These are phyloP conservation scores for Xerocomellus amylosporus DNA, from an alignment of 768 basidiomycete genomes.

Conservation along the genomic window DNA sequence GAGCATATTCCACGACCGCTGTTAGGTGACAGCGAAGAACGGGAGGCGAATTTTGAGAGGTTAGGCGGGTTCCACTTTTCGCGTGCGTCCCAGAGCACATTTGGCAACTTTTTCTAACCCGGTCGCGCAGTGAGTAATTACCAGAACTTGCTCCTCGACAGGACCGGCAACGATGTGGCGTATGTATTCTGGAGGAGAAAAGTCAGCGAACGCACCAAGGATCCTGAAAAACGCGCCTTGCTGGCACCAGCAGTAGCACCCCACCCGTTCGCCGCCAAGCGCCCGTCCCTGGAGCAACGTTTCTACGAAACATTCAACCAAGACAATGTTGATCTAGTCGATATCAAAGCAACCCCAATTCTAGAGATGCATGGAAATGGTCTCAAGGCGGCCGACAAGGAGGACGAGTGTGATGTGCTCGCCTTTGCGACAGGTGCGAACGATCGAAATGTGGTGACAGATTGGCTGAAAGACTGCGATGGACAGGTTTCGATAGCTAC, in stretches of 20 bases:
- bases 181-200: conserved; percentile 18
- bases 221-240: conserved; percentile 10
- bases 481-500: conserved; percentile 12
- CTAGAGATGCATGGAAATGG: conserved; percentile 9
- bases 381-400: conserved; percentile 2
- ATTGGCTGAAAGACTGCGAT: background rate
- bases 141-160: background rate
- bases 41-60: conserved; percentile 9
- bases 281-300: conserved; percentile 5
- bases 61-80: conserved; percentile 6
- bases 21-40: conserved; percentile 3
- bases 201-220: conserved; percentile 12
- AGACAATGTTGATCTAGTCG: conserved; percentile 17
- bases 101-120: background rate
- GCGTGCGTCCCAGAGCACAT: background rate
- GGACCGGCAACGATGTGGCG: background rate
- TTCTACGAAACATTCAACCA: conserved; percentile 16
- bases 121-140: conserved; percentile 4
- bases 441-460: background rate
- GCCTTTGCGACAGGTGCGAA: conserved; percentile 16
- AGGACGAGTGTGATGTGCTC: conserved; percentile 14
- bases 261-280: conserved; percentile 11
- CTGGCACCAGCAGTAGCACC: conserved; percentile 13
- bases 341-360: conserved; percentile 6
- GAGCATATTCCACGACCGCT: background rate